Percentiles rank a stretch among this genome's conserved stretches.
These are phyloP conservation scores for Fusarium ramigenum DNA, from an alignment of 2,329 filamentous ascomycete species.

Conservation along the genomic window DNA sequence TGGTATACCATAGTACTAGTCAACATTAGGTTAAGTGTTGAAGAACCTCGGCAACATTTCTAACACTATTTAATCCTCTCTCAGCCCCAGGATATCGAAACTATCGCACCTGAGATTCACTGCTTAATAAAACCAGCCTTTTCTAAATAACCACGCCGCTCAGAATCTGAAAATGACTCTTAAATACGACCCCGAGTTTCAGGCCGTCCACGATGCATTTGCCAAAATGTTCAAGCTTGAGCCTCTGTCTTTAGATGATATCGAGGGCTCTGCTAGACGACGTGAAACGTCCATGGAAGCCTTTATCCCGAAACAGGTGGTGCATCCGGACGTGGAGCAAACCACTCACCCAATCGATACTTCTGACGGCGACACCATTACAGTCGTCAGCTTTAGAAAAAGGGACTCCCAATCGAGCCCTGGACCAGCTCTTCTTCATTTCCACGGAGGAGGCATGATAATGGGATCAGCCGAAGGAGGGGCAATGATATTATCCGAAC, in stretches of 20 bases:
- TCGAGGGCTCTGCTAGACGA: not conserved
- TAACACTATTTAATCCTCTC: not conserved
- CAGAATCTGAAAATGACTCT: too few species aligned
- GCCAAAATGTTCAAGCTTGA: not conserved
- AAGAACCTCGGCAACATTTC: not conserved
- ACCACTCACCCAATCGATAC: not conserved
- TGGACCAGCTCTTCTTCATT: not conserved
- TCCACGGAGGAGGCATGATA: not conserved
- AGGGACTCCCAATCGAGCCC: not conserved
- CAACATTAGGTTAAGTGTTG: accelerated
- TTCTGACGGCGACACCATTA: not conserved
- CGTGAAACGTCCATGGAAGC: not conserved
- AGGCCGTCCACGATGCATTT: not conserved
- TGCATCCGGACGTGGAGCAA: not conserved
- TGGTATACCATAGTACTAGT: not conserved
- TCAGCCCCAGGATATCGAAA: not conserved
- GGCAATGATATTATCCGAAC: not conserved
- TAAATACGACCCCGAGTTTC: too few species aligned
- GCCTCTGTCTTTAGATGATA: not conserved
- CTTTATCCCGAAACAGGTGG: not conserved
- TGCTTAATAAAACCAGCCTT: too few species aligned
- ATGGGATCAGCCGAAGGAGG: not conserved
- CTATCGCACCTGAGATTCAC: accelerated
- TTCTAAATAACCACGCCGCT: too few species aligned
- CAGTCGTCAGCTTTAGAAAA: not conserved